Base-by-base conservation (phyloP, 805 yeast genomes). In the Ogataea henricii region DNA sequence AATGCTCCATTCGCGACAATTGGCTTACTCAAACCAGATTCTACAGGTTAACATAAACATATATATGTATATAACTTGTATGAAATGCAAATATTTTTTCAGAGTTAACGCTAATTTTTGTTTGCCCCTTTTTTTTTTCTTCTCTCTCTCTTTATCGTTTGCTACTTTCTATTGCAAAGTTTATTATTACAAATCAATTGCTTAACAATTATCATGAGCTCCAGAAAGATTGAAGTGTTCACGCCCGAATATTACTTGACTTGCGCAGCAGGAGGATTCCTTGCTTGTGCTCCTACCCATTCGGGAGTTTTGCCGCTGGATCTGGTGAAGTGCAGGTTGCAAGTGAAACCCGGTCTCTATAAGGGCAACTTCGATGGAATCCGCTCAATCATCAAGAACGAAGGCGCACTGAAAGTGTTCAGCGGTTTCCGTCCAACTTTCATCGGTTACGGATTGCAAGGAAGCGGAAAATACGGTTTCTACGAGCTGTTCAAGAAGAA, bases 281-380 rank as follows among this genome's bases (percentile, higher is more conserved):
- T 86, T 45, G 97, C 98, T 1, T 92, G 98, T 75, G 97, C 97
- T 13, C 97, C 98, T 27, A 92, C 98, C 12, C 99, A 92, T 68
- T 82, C 96, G 1, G 80, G 87, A 3, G 95, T 94, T 21, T 88
- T 97, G 6, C 98, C 98, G 3, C 76, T 92, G 49, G 99, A 92
- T 71, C 72, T 94, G 47, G 95, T 94, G 64, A 92, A 92, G 71
- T 87, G 96, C 72, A 84, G 98, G 65, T 76, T 92, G 58, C 98
- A 92, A 71, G 97, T 92, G 23, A 77, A 88, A 66, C 69, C 95
- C 1, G 48, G 71, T 4, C 69, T 91, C 12, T 92, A 92, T 72
- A 76, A 72, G 58, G 81, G 92, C 48, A 91, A 89, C 63, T 40
- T 85, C 34, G 87, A 85, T 58, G 98, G 94, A n/a, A 88, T 90